phyloP scores from a whole-genome alignment of 306 rosid species.

The Cyamopsis tetragonoloba region DNA sequence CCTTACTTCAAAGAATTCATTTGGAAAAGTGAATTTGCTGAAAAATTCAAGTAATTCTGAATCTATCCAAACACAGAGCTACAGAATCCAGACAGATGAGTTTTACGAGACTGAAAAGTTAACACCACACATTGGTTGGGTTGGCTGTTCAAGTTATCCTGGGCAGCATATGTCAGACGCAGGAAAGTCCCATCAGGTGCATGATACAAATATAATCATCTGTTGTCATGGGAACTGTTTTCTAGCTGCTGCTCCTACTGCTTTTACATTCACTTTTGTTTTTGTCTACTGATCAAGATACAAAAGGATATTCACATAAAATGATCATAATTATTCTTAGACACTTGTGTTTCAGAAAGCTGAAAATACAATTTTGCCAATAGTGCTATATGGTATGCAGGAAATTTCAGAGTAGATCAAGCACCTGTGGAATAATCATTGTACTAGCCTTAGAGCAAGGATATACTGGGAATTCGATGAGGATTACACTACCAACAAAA shows the following conservation, averaged over 20 bases:
- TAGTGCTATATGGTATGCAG: neutral
- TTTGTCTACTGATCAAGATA: neutral
- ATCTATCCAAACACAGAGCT: conserved; percentile 32
- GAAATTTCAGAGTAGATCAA: neutral
- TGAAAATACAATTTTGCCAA: neutral
- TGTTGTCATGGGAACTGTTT: conserved; percentile 5
- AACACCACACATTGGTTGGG: conserved; percentile 65
- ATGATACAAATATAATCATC: conserved; percentile 18
- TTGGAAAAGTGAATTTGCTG: conserved; percentile 23
- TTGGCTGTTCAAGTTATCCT: conserved; percentile 36
- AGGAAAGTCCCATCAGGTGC: conserved; percentile 56
- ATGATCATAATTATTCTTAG: neutral
- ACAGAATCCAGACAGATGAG: conserved; percentile 48
- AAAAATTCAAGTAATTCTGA: conserved; percentile 41
- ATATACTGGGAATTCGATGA: neutral
- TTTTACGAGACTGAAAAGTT: conserved; percentile 70
- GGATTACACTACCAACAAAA: neutral
- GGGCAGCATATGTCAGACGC: conserved; percentile 42
- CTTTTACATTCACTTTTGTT: neutral
- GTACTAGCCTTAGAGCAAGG: neutral
- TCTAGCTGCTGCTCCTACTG: neutral
- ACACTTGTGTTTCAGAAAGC: neutral
- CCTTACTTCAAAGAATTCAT: conserved; percentile 47
- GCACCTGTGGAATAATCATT: neutral
- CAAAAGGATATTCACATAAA: neutral